Evolutionary conservation across 306 rosid genomes (phyloP).

Genomic region (Cicer cuneatum): DNA sequence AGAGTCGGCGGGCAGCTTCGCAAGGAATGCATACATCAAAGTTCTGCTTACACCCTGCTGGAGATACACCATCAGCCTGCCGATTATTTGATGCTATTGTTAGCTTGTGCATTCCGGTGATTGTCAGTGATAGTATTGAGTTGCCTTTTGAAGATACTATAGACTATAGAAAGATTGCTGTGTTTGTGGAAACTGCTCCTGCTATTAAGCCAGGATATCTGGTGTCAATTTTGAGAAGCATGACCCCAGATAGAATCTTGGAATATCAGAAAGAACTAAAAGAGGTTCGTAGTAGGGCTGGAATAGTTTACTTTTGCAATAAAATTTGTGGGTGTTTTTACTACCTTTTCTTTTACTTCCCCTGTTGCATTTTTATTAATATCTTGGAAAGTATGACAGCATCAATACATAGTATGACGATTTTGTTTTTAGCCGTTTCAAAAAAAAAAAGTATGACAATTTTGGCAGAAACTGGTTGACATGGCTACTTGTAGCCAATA

Average conservation of each 20-base stretch:
- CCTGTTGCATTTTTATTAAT: constrained; percentile 39
- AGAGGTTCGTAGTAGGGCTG: constrained; percentile 61
- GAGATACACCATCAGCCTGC: constrained; percentile 98
- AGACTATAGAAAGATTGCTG: constrained; percentile 83
- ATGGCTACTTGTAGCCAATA: constrained; percentile 10
- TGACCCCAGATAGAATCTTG: constrained; percentile 62
- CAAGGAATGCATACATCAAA: constrained; percentile 93
- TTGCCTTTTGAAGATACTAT: constrained; percentile 90
- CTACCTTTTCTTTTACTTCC: constrained; percentile 15
- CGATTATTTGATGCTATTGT: constrained; percentile 93
- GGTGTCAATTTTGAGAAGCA: constrained; percentile 66
- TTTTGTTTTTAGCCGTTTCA: too few species aligned
- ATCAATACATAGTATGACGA: background rate
- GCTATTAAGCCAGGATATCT: constrained; percentile 74
- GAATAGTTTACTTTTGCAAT: constrained; percentile 10
- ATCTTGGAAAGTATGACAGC: constrained; percentile 5
- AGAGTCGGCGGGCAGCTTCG: constrained; percentile 86
- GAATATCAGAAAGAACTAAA: constrained; percentile 82
- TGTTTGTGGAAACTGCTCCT: constrained; percentile 72
- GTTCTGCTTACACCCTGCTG: constrained; percentile 96
- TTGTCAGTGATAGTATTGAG: constrained; percentile 82
- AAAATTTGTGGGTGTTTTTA: background rate
- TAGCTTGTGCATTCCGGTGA: constrained; percentile 91
- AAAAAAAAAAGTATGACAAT: too few species aligned
- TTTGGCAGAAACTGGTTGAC: background rate